phyloP scores from a whole-genome alignment of 2,329 filamentous ascomycete species.

The Colletotrichum sp. region DNA sequence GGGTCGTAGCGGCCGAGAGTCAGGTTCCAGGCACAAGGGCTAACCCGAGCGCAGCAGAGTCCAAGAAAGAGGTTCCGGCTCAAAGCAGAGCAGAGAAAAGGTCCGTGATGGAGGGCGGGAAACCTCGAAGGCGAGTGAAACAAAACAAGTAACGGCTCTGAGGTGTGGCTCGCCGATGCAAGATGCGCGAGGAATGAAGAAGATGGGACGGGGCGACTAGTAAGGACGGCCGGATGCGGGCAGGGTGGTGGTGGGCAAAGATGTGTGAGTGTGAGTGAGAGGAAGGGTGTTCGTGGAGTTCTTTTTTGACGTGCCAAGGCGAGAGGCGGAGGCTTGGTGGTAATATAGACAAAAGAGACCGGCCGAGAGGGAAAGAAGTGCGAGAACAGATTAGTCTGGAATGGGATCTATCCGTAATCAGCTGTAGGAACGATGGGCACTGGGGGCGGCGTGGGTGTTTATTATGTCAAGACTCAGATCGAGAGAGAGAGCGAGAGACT shows the following conservation, averaged over 20 bases:
- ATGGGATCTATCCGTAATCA: not conserved
- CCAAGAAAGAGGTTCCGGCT: not conserved
- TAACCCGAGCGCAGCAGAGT: not conserved
- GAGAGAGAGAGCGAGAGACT: not conserved
- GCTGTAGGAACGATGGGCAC: not conserved
- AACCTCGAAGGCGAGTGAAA: slow-evolving; percentile 16
- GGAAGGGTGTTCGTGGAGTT: not conserved
- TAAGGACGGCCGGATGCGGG: not conserved
- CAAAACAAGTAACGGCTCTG: slow-evolving; percentile 20
- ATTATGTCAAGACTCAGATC: not conserved
- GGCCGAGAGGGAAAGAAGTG: not conserved
- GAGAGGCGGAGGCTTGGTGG: not conserved
- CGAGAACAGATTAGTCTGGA: not conserved
- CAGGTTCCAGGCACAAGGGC: not conserved
- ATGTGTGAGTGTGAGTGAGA: not conserved
- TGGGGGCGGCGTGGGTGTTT: not conserved
- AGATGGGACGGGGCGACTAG: slow-evolving; percentile 1
- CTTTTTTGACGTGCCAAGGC: slow-evolving; percentile 15
- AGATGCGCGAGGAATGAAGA: not conserved
- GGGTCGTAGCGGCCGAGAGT: not conserved
- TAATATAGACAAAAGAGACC: not conserved
- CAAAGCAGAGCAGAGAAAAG: not conserved
- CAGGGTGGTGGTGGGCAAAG: not conserved
- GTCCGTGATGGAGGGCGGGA: not conserved
- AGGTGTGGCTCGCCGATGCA: not conserved